Conservation (phyloP, 2,329 filamentous ascomycete genomes). For the Aspergillus japonicus region DNA sequence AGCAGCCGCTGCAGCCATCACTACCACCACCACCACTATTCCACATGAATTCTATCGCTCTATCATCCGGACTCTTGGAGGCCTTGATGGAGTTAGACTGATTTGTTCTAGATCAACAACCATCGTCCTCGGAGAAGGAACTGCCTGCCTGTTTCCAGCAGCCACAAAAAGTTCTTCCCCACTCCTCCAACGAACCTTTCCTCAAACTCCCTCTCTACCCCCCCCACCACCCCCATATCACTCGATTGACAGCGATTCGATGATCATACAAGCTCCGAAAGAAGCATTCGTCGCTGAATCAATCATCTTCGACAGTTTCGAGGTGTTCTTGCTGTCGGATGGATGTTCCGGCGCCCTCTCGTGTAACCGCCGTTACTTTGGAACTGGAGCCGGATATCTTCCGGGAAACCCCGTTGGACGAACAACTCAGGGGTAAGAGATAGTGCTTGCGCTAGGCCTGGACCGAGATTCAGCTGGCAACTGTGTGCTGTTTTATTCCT, state of each 20-base stretch:
- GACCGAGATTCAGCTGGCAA: slow-evolving; percentile 13
- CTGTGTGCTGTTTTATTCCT: slow-evolving; percentile 17
- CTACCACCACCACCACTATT: background rate
- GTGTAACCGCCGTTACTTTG: slow-evolving; percentile 28
- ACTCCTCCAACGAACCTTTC: too few species aligned
- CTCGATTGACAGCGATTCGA: slow-evolving; percentile 4
- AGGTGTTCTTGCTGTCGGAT: slow-evolving; percentile 22
- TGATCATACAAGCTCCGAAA: slow-evolving; percentile 10
- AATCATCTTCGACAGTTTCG: slow-evolving; percentile 12
- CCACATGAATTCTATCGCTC: background rate
- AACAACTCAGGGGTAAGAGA: slow-evolving; percentile 9
- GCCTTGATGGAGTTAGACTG: background rate
- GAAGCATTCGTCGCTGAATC: slow-evolving; percentile 1
- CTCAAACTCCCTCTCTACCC: background rate
- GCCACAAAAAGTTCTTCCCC: slow-evolving; percentile 1
- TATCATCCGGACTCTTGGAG: background rate
- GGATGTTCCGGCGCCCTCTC: slow-evolving; percentile 25
- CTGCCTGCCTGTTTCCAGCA: slow-evolving; percentile 6
- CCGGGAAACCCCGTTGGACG: slow-evolving; percentile 30
- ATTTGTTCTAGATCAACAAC: background rate
- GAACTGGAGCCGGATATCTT: slow-evolving; percentile 31
- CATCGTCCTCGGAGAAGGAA: background rate
- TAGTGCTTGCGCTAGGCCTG: slow-evolving; percentile 4
- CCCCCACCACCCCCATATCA: background rate
- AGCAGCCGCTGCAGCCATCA: too few species aligned